Conservation (phyloP, 768 basidiomycete species). For the Psilocybe tampanensis region DNA sequence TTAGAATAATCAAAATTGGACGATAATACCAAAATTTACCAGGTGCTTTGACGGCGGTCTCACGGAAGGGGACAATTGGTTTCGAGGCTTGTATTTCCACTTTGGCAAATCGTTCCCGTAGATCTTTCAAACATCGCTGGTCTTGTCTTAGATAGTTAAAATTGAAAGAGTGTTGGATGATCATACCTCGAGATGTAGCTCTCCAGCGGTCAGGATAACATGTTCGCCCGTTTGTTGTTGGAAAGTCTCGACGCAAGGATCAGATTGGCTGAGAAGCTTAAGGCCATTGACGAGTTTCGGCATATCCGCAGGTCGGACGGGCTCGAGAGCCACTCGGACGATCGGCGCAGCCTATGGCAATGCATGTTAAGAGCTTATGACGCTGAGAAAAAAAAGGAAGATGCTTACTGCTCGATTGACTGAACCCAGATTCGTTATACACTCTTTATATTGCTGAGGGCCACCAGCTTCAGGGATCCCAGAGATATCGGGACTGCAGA, state of each 20-base stretch:
- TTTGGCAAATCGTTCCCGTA: conserved; percentile 93
- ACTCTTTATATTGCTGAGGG: conserved; percentile 41
- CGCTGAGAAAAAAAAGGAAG: not conserved
- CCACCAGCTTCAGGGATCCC: conserved; percentile 40
- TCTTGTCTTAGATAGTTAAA: not conserved
- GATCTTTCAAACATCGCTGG: conserved; percentile 93
- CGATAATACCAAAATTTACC: conserved; percentile 46
- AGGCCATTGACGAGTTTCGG: conserved; percentile 86
- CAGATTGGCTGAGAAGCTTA: conserved; percentile 88
- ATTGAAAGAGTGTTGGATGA: not conserved
- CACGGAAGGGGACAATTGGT: conserved; percentile 97
- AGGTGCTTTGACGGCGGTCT: conserved; percentile 82
- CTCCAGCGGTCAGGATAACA: conserved; percentile 95
- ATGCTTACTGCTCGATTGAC: conserved; percentile 63
- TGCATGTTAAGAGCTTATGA: not conserved
- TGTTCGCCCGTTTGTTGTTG: conserved; percentile 98
- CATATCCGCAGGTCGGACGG: conserved; percentile 81
- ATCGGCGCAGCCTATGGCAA: conserved; percentile 75
- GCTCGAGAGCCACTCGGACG: conserved; percentile 93
- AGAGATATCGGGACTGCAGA: conserved; percentile 66
- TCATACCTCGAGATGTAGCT: conserved; percentile 89
- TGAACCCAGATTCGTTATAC: conserved; percentile 80
- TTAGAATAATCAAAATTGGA: not conserved
- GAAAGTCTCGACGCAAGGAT: conserved; percentile 97
- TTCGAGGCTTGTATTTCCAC: conserved; percentile 93